Conservation (phyloP, 2,329 filamentous ascomycete genomes). For the Tolypocladium capitatum region DNA sequence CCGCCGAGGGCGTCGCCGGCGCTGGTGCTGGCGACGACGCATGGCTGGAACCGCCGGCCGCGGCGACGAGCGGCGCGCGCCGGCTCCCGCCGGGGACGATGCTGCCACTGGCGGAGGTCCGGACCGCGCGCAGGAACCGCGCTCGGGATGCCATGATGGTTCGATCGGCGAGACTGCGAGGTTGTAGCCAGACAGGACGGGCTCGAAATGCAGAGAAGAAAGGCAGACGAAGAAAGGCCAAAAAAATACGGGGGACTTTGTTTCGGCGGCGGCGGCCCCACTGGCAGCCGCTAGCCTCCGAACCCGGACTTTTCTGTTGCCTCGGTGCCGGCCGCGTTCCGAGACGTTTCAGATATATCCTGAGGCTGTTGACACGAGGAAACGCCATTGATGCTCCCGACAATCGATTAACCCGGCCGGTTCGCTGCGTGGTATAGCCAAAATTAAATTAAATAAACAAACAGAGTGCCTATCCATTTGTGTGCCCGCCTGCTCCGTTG, state of each 20-base stretch:
- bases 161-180: neutral
- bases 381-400: neutral
- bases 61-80: neutral
- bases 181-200: neutral
- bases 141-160: slow-evolving; percentile 8
- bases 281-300: neutral
- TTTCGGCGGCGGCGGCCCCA: neutral
- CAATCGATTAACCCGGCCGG: neutral
- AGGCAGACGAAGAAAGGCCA: too few species aligned
- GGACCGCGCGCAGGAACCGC: slow-evolving; percentile 7
- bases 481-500: neutral
- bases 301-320: neutral
- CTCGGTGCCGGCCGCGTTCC: neutral
- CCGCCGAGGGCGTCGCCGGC: neutral
- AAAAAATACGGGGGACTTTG: neutral
- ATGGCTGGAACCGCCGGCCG: neutral
- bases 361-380: neutral
- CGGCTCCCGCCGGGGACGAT: slow-evolving; percentile 1
- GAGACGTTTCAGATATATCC: neutral
- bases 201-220: too few species aligned
- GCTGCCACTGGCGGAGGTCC: slow-evolving; percentile 3
- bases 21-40: neutral
- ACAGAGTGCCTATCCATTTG: neutral
- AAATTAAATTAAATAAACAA: neutral
- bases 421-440: neutral